Evolutionary conservation across 805 yeast genomes (phyloP).

Genomic region (Sugiyamaella boreocaroliniensis): DNA sequence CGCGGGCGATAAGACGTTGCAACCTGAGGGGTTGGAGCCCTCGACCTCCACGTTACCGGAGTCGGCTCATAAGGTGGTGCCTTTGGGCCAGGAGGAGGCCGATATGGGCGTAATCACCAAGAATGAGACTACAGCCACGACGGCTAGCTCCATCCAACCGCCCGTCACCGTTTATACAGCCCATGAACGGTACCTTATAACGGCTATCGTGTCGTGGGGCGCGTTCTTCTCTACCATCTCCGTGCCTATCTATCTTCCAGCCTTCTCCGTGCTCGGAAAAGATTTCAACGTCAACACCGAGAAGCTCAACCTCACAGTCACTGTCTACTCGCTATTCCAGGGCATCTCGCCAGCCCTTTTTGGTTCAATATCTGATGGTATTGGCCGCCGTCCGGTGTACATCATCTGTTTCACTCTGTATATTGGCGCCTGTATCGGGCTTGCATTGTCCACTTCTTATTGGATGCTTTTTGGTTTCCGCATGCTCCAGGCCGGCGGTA

Average conservation of each 20-base stretch:
- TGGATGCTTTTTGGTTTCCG: constrained; percentile 60
- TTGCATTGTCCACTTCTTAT: constrained; percentile 53
- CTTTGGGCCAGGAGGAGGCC: not conserved
- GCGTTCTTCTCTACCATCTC: constrained; percentile 68
- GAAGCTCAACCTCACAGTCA: constrained; percentile 62
- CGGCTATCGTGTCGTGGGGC: constrained; percentile 20
- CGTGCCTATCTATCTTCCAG: constrained; percentile 76
- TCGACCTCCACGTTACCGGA: too few species aligned
- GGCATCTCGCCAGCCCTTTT: constrained; percentile 68
- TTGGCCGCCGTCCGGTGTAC: constrained; percentile 68
- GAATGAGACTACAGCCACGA: not conserved
- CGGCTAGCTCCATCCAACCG: constrained; percentile 2
- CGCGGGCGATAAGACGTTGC: too few species aligned
- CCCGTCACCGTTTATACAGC: constrained; percentile 3
- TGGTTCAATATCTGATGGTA: constrained; percentile 60
- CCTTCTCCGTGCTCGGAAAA: constrained; percentile 49
- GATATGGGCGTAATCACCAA: not conserved
- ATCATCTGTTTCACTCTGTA: constrained; percentile 49
- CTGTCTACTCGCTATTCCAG: constrained; percentile 68
- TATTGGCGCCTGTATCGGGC: constrained; percentile 55
- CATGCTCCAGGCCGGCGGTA: constrained; percentile 70
- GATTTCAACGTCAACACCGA: constrained; percentile 52
- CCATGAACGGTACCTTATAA: constrained; percentile 7
- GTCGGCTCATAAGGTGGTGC: not conserved
- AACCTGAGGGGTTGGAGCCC: too few species aligned